Base-by-base conservation (phyloP, 2,329 filamentous ascomycete species). In the Beauveria sp. region DNA sequence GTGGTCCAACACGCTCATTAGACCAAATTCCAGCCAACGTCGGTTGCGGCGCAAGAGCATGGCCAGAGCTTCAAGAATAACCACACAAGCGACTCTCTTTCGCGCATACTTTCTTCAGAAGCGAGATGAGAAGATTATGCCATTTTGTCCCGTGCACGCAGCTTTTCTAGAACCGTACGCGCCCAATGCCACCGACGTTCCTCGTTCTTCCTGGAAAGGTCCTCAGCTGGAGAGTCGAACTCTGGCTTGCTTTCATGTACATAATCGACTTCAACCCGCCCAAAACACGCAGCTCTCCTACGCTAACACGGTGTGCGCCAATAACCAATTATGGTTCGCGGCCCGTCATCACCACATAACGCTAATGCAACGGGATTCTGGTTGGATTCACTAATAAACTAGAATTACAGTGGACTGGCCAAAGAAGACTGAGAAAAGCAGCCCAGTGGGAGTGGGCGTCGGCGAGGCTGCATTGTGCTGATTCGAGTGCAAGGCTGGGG, bases 1-100 rank as follows among this genome's bases (percentile, higher is more conserved):
- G 40, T 24, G 14, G 37, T 44, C 52, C 28, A 55, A 55, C 52
- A 55, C 40, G 40, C 52, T 55, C 37, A 55, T 55, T 55, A 55
- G 16, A 55, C 40, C 40, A 55, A 40, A 55, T 55, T 55, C 52
- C 52, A 55, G 52, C n/a, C 30, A 34, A 34, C 5, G 12, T 34
- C 5, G 30, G 30, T 4, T 12, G 30, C 30, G 30, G 12, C 12
- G 30, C 30, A 34, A 34, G 10, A 34, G 30, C 30, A 34, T 34
- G 30, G 30, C 30, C 30, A 34, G 30, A 34, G 30, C 30, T 34
- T 34, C 4, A 5, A 2, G 10, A 34, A 34, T 12, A 34, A 34
- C 30, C 30, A 34, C 10, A 12, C 30, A 5, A 34, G 30, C 46
- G 12, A 22, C 46, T 20, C 6, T 41, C n/a, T 41, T 41, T 3